Base-by-base conservation (phyloP, 805 yeast genomes). In the Candida cerambycidarum region DNA sequence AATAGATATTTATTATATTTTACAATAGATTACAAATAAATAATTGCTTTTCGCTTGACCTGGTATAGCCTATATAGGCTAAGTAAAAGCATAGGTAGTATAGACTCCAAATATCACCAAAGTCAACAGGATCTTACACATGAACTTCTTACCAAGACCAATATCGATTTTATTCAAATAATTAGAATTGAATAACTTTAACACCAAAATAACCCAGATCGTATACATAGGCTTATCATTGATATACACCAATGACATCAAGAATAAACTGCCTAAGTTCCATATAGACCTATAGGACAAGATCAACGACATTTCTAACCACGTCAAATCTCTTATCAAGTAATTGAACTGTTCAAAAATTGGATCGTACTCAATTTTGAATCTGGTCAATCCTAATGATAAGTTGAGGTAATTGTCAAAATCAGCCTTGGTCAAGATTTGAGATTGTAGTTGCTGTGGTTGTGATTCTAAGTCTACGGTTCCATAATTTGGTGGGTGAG, bases 341-440 rank as follows among this genome's bases (percentile, higher is more conserved):
- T 32, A 38, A 10, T 58, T 58, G 41, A 51, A 60, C 30, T 45
- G 44, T 33, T 48, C 54, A 48, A 60, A 63, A 21, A 50, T 38
- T 6, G 64, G 63, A 46, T 62, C 66, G 29, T 55, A 50, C 15
- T 44, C 39, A 21, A 59, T 35, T 30, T 45, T 42, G 29, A 52
- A 56, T 19, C 52, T 42, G 36, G 54, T 53, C 13, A 50, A 43
- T 5, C 57, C 59, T 33, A 58, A 50, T 10, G 53, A 46, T 38
- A 52, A 52, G 44, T 51, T 61, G 24, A 53, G 51, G 42, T 61
- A 63, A 28, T 54, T 46, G 29, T 47, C 39, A 23, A 45, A 39
- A 3, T 43, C 50, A 13, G 44, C 32, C 21, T 45, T 43, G 5
- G 40, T 43, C 8, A 46, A 14, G 11, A 23, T 10, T 23, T 36